Percentiles rank a stretch among this genome's conserved stretches.
Conservation (phyloP, 148 eudicot genomes). For the Chenopodium berlandieri region DNA sequence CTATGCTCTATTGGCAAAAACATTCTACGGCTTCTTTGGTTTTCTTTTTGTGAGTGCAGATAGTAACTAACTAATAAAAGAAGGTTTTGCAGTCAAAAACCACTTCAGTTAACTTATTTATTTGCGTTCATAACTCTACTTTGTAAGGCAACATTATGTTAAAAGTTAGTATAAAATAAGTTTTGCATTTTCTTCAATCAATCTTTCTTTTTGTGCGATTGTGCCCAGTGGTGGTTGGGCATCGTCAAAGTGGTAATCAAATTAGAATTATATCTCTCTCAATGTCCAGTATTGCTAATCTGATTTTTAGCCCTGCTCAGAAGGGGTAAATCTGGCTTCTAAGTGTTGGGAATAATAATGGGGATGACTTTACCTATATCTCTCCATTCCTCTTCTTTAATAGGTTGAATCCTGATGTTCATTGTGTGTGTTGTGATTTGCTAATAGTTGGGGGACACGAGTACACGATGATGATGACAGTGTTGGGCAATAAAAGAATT, state of each 20-base stretch:
- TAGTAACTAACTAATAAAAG: neutral
- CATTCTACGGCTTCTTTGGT: neutral
- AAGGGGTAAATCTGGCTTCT: no score
- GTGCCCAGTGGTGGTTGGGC: no score
- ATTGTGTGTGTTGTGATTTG: neutral
- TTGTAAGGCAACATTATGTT: neutral
- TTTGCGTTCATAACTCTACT: neutral
- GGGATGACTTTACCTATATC: neutral
- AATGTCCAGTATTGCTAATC: no score
- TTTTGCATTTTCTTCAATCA: no score
- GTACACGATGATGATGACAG: neutral
- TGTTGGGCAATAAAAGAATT: neutral
- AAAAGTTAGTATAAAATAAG: neutral
- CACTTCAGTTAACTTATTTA: neutral
- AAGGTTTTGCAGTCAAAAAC: neutral
- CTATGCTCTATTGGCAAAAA: neutral
- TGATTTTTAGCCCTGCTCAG: no score
- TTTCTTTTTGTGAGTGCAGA: neutral
- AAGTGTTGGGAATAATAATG: neutral
- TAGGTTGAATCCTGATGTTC: neutral
- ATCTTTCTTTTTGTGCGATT: neutral
- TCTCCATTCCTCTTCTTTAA: neutral
- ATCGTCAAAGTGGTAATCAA: no score
- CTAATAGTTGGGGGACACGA: neutral
- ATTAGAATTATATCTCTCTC: no score